Evolutionary conservation across 495 filamentous ascomycete genomes (phyloP), one percentile per base, ranked within the genome.

Genomic region (Penicillium coffeae): DNA sequence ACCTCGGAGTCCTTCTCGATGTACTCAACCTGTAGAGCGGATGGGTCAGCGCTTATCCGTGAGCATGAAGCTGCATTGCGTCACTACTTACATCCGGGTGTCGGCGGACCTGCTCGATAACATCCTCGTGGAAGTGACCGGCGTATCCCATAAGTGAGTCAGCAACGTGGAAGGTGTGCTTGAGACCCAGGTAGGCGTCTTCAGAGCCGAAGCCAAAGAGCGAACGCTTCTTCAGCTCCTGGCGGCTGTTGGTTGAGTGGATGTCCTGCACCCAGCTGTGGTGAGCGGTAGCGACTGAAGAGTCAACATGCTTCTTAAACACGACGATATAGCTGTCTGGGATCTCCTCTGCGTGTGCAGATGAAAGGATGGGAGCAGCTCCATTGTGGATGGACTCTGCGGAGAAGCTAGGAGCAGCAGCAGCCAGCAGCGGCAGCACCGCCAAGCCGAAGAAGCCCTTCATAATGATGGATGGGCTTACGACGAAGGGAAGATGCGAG

Each of bases 281-380:
- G 64, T 99, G 94, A 56, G 77, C 79, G 19, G 78, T 66, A 10
- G 86, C 89, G 43, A 80, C 74, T 15, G 72, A 71, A 19, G 82
- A 68, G 49, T 75, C 74, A 45, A 99, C 86, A 64, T 96, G 89
- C 69, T 92, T 87, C 84, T 99, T 97, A 82, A 99, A 96, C 55
- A 95, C 89, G 71, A 99, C 73, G 71, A 99, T 96, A 69, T 97
- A 99, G 33, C 88, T 89, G 73, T 96, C 86, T 38, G 89, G 87
- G 27, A 99, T 80, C 58, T 83, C 78, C 54, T 88, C 72, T 21
- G 89, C 77, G 58, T 86, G 85, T 21, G 77, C 69, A 7, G 90
- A 86, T 13, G 90, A 92, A 58, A 97, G 74, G 54, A 99, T 76
- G 56, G 94, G 94, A 54, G 94, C 93, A 36, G 84, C 84, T 51